Evolutionary conservation across 1,284 basidiomycete species (phyloP), one percentile per base, ranked within the genome.

Genomic region (Malassezia brasiliensis): DNA sequence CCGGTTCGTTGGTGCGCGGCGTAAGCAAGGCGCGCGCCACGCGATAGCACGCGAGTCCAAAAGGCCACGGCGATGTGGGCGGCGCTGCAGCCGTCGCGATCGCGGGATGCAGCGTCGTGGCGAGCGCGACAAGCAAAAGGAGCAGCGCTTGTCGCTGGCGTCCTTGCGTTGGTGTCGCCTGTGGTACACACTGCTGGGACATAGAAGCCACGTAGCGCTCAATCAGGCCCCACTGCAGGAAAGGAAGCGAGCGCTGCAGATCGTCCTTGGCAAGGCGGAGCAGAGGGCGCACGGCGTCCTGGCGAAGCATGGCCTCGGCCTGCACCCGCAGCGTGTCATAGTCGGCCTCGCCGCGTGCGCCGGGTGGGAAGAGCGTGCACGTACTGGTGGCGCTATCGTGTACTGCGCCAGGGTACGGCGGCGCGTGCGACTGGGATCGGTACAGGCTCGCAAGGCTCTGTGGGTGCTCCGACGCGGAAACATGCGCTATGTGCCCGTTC

Each of bases 21-120:
- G 37, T 17, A 6, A 57, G 32, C 28, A 57, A 28, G 3, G 50
- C 55, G 17, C 55, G 55, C 7, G 55, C 55, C 10, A 49, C 14
- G 4, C 19, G 34, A 25, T 47, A 57, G 44, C 55, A 52, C 7
- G 35, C 36, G 8, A 48, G 6, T 5, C 55, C 55, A 28, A 57
- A 52, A 28, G 45, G 50, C 55, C 55, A 57, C 2, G 54, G 41
- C 15, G 50, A 32, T 10, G 49, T 48, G 3, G 48, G 14, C 14
- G 32, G 6, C 20, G 10, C 5, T 12, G 17, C 19, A 7, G 36
- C 17, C 5, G 46, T 20, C 28, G 25, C 14, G 17, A 56, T 25
- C n/a, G 39, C 47, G 19, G 47, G 39, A 3, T n/a, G n/a, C 10
- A 57, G 20, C 22, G 49, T 41, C 12, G 49, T 41, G 10, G 37